phyloP scores from a whole-genome alignment of 169 alveolate species.

The Babesia sp. region DNA sequence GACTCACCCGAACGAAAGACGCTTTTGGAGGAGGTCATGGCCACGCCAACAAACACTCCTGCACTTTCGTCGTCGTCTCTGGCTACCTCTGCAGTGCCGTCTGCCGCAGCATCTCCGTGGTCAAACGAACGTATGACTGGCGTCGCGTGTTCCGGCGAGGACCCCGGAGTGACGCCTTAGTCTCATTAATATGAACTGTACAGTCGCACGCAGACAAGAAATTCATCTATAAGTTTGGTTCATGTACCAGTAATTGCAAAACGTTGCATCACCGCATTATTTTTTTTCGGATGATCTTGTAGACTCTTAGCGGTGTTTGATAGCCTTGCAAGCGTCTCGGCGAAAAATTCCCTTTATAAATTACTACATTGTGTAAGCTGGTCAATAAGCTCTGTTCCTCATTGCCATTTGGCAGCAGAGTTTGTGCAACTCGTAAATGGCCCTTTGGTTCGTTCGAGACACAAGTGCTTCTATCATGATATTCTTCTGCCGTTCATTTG shows the following conservation, averaged over 20 bases:
- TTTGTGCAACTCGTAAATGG: slow-evolving; percentile 38
- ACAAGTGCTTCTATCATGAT: slow-evolving; percentile 14
- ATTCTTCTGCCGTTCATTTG: slow-evolving; percentile 13
- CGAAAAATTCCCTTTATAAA: no score
- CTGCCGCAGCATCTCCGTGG: slow-evolving; percentile 5
- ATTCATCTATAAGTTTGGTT: no score
- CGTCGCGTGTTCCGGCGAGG: slow-evolving; percentile 12
- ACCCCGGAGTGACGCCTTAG: no score
- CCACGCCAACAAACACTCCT: slow-evolving; percentile 2
- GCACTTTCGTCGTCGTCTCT: slow-evolving; percentile 8
- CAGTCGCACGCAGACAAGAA: no score
- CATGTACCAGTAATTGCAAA: no score
- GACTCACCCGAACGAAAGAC: not conserved
- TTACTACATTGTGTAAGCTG: not conserved
- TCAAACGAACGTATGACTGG: not conserved
- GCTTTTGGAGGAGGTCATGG: slow-evolving; percentile 29
- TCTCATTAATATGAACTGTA: no score
- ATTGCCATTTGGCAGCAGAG: slow-evolving; percentile 50
- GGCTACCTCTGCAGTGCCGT: slow-evolving; percentile 4
- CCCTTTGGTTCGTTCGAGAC: not conserved
- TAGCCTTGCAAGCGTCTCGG: no score
- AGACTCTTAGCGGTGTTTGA: no score
- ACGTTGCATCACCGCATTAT: no score
- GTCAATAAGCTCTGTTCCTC: slow-evolving; percentile 23
- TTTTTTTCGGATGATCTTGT: no score